Evolutionary conservation across 306 rosid species (phyloP).

Genomic region (Inga leiocalycina): DNA sequence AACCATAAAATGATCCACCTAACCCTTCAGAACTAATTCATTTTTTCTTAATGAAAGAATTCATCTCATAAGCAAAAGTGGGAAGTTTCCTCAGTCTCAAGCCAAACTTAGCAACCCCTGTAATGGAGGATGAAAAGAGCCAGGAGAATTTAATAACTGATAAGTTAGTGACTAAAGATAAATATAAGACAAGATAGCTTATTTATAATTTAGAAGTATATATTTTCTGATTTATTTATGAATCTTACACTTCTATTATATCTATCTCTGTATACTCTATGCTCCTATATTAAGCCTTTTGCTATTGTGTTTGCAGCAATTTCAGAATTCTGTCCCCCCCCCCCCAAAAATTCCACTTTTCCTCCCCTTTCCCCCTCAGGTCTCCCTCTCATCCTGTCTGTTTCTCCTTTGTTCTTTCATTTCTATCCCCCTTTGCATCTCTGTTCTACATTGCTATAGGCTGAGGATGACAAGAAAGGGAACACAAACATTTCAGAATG

Average conservation of each 20-base stretch:
- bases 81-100: background rate
- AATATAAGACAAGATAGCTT: background rate
- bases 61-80: conserved; percentile 15
- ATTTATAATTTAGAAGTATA: background rate
- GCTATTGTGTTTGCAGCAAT: background rate
- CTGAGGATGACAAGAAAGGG: background rate
- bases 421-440: background rate
- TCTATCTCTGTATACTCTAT: background rate
- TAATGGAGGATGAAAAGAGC: background rate
- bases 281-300: background rate
- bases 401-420: background rate
- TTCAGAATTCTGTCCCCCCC: background rate
- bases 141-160: background rate
- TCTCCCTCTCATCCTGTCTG: background rate
- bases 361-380: background rate
- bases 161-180: background rate
- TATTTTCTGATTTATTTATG: background rate
- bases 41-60: conserved; percentile 1
- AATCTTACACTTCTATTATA: background rate
- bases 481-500: conserved; percentile 12
- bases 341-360: background rate
- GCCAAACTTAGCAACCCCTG: background rate
- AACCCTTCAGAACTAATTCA: background rate
- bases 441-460: background rate
- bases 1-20: conserved; percentile 14